Percentiles rank a stretch among this genome's conserved stretches.
phyloP scores from a whole-genome alignment of 306 rosid species.

The Glycine soja region DNA sequence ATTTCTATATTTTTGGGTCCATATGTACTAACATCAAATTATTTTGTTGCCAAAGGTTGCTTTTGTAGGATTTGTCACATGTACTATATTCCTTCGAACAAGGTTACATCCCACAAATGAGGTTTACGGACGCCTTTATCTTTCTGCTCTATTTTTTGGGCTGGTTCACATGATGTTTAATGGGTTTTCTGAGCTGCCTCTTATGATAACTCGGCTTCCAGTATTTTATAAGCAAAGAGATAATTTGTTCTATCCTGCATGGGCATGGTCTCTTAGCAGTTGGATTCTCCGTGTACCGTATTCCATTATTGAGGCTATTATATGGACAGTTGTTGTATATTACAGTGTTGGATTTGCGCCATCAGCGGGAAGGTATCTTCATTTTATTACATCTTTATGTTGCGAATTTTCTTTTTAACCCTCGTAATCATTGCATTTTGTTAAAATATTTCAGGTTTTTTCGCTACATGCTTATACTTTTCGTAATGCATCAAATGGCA shows the following conservation, averaged over 20 bases:
- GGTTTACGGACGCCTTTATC: conserved; percentile 70
- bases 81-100: conserved; percentile 74
- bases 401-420: background rate
- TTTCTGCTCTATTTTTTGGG: conserved; percentile 83
- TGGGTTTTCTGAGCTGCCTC: conserved; percentile 83
- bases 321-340: conserved; percentile 84
- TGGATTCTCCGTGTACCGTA: conserved; percentile 87
- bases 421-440: conserved; percentile 34
- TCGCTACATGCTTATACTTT: conserved; percentile 77
- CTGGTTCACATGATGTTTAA: conserved; percentile 92
- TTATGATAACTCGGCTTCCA: conserved; percentile 84
- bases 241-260: conserved; percentile 83
- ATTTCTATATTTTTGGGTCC: background rate
- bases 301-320: conserved; percentile 76
- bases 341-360: conserved; percentile 92
- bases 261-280: conserved; percentile 81
- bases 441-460: conserved; percentile 76
- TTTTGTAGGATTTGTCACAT: conserved; percentile 77
- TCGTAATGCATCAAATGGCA: conserved; percentile 89
- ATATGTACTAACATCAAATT: background rate
- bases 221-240: conserved; percentile 92
- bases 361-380: conserved; percentile 65
- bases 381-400: conserved; percentile 4
- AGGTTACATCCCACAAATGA: conserved; percentile 73
- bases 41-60: conserved; percentile 64